Evolutionary conservation across 345 rosid genomes (phyloP).

Genomic region (Lagerstroemia speciosa): DNA sequence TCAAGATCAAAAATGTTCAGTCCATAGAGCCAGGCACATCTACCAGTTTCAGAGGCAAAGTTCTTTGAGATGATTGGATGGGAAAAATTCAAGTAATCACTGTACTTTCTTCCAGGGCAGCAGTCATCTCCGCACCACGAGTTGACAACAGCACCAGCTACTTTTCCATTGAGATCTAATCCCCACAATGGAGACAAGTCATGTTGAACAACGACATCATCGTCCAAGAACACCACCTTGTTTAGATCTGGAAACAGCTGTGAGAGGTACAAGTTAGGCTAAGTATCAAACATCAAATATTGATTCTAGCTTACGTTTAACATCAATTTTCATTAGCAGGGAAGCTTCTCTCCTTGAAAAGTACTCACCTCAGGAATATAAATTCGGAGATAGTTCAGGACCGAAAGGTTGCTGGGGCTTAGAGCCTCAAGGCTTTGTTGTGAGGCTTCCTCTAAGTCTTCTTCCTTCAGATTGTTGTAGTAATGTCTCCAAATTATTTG

Average conservation of each 20-base stretch:
- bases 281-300: constrained; percentile 17
- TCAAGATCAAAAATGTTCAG: constrained; percentile 78
- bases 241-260: constrained; percentile 94
- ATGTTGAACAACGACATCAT: constrained; percentile 79
- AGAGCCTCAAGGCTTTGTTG: constrained; percentile 41
- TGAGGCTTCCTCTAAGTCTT: constrained; percentile 31
- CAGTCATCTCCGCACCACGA: constrained; percentile 71
- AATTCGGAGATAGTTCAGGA: constrained; percentile 77
- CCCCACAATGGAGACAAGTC: constrained; percentile 83
- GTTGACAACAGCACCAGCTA: constrained; percentile 65
- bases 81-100: constrained; percentile 82
- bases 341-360: neutral
- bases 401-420: constrained; percentile 56
- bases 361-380: constrained; percentile 64
- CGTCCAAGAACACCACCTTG: constrained; percentile 86
- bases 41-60: constrained; percentile 28
- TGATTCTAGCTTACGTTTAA: neutral
- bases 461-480: constrained; percentile 45
- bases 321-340: constrained; percentile 10
- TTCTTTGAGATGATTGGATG: constrained; percentile 53
- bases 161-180: constrained; percentile 62
- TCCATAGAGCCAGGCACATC: constrained; percentile 85
- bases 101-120: constrained; percentile 69
- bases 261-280: constrained; percentile 20
- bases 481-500: constrained; percentile 54